phyloP scores from a whole-genome alignment of 768 basidiomycete species.

The Amylocystis lapponica region DNA sequence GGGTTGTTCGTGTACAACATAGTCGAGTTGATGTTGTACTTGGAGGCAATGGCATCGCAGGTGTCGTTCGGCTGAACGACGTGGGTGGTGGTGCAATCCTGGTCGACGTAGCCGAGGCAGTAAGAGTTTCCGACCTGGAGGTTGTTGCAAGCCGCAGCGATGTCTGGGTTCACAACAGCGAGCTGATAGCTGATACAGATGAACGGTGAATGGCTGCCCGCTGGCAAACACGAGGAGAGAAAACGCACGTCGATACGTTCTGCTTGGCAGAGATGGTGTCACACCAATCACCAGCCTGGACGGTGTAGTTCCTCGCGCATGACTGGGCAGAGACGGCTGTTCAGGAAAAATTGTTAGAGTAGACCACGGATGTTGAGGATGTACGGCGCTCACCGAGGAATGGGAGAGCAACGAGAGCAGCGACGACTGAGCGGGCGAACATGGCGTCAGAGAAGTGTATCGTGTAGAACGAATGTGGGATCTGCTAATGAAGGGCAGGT shows the following conservation, averaged over 20 bases:
- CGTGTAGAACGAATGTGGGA: constrained; percentile 19
- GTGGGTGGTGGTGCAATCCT: constrained; percentile 62
- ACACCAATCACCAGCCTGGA: constrained; percentile 55
- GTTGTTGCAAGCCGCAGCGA: constrained; percentile 55
- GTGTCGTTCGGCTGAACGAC: constrained; percentile 50
- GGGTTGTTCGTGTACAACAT: constrained; percentile 69
- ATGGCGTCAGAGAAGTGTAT: constrained; percentile 26
- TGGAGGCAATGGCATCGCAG: constrained; percentile 45
- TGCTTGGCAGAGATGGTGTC: constrained; percentile 58
- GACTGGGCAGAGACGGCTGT: constrained; percentile 16
- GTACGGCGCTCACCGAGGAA: constrained; percentile 39
- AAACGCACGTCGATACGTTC: constrained; percentile 58
- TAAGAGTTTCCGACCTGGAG: constrained; percentile 42
- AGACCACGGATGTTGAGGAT: not conserved
- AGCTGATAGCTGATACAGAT: constrained; percentile 72
- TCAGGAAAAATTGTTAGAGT: not conserved
- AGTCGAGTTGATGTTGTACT: constrained; percentile 41
- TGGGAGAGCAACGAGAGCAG: constrained; percentile 40
- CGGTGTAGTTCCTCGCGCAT: constrained; percentile 59
- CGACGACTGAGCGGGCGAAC: constrained; percentile 33
- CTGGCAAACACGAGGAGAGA: constrained; percentile 2
- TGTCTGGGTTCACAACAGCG: constrained; percentile 50
- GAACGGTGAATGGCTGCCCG: no score
- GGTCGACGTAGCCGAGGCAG: constrained; percentile 55
- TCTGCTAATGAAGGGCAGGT: constrained; percentile 9